Conservation (phyloP, 805 yeast genomes). For the Zygoascus bituminiphila region DNA sequence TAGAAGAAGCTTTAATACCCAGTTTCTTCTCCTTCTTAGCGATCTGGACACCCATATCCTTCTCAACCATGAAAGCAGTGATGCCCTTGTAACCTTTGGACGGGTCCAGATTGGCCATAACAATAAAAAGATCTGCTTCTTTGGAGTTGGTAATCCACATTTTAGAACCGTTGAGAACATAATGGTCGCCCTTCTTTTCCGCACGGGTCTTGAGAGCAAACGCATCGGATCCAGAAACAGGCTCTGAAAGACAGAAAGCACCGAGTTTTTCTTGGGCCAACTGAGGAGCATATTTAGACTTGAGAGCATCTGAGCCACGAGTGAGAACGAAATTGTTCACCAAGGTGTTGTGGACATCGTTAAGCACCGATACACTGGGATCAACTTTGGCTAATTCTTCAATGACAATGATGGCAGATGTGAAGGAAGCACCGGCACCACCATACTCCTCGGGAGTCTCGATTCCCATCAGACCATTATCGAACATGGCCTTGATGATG, state of each 20-base stretch:
- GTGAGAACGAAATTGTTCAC: conserved; percentile 35
- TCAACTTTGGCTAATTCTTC: conserved; percentile 39
- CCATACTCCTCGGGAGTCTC: conserved; percentile 40
- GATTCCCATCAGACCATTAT: conserved; percentile 37
- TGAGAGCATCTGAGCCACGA: conserved; percentile 31
- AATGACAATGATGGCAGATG: conserved; percentile 37
- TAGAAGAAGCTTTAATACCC: conserved; percentile 37
- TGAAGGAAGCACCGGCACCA: conserved; percentile 39
- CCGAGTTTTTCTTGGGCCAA: conserved; percentile 32
- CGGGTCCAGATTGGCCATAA: conserved; percentile 36
- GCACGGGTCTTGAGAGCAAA: conserved; percentile 36
- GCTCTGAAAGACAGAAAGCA: conserved; percentile 34
- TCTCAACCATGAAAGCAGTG: conserved; percentile 37
- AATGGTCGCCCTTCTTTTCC: conserved; percentile 30
- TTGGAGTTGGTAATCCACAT: conserved; percentile 41
- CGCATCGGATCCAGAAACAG: conserved; percentile 37
- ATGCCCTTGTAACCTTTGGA: conserved; percentile 37
- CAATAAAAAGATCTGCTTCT: conserved; percentile 36
- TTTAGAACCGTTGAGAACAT: conserved; percentile 34
- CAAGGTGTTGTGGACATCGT: conserved; percentile 39
- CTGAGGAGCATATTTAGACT: conserved; percentile 34
- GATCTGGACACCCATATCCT: conserved; percentile 33
- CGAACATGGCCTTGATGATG: conserved; percentile 29
- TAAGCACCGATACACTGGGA: conserved; percentile 35
- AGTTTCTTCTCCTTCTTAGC: conserved; percentile 39